Conservation (phyloP, 2,329 filamentous ascomycete genomes). For the Lachnellula hyalina region DNA sequence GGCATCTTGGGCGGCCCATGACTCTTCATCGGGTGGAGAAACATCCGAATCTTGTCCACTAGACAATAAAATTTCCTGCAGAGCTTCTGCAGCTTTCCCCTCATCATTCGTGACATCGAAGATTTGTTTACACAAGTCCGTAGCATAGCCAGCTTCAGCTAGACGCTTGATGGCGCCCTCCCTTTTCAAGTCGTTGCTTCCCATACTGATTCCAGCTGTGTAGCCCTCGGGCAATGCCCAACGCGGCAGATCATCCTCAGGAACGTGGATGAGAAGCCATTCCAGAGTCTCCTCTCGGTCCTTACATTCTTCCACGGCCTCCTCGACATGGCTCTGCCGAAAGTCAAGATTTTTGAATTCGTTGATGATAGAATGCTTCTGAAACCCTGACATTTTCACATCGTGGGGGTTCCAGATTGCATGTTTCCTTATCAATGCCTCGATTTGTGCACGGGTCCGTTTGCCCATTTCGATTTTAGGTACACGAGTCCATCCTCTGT, state of each 20-base stretch:
- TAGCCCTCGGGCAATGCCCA: conserved; percentile 94
- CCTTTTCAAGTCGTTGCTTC: conserved; percentile 70
- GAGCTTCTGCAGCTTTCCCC: conserved; percentile 66
- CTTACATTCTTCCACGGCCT: conserved; percentile 82
- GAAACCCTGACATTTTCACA: conserved; percentile 54
- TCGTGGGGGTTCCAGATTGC: conserved; percentile 83
- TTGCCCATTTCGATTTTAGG: conserved; percentile 92
- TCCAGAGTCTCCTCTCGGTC: conserved; percentile 89
- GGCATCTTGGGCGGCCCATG: conserved; percentile 35
- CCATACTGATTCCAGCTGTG: conserved; percentile 82
- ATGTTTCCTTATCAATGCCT: conserved; percentile 70
- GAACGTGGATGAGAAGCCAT: conserved; percentile 94
- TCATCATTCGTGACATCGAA: conserved; percentile 71
- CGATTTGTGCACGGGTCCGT: conserved; percentile 71
- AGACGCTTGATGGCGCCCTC: conserved; percentile 81
- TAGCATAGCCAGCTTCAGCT: conserved; percentile 75
- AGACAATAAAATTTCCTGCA: conserved; percentile 65
- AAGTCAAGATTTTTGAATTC: conserved; percentile 80
- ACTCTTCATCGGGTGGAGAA: conserved; percentile 37
- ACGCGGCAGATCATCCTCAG: conserved; percentile 88
- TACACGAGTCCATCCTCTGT: conserved; percentile 74
- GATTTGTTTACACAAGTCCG: conserved; percentile 74
- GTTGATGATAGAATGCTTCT: conserved; percentile 58
- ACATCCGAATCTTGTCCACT: conserved; percentile 34
- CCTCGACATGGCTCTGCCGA: conserved; percentile 80